A percentile compares a stretch with the other conserved stretches of the same genome.
Evolutionary conservation across 768 basidiomycete genomes (phyloP).

Genomic region (Tricholoma furcatifolium): DNA sequence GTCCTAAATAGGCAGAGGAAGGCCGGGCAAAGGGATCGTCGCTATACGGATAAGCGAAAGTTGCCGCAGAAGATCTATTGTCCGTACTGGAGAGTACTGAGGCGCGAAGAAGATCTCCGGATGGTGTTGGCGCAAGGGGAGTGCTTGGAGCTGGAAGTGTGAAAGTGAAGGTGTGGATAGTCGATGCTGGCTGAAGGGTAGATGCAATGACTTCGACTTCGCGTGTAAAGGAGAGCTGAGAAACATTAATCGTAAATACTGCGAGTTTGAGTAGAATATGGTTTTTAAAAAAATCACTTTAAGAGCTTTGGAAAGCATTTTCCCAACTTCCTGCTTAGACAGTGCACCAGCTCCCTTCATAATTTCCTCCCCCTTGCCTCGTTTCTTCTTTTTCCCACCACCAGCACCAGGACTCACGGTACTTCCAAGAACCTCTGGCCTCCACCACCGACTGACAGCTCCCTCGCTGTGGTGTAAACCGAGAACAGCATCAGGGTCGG

Average conservation of each 20-base stretch:
- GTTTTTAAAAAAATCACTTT: conserved; percentile 52
- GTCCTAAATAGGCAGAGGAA: conserved; percentile 78
- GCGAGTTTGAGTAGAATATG: not conserved
- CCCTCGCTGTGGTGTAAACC: conserved; percentile 82
- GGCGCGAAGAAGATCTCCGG: conserved; percentile 67
- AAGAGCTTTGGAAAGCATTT: conserved; percentile 88
- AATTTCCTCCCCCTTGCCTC: conserved; percentile 60
- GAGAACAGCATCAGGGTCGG: conserved; percentile 78
- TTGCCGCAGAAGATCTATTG: conserved; percentile 65
- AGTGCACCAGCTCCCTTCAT: conserved; percentile 79
- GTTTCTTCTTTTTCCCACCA: conserved; percentile 74
- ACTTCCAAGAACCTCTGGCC: conserved; percentile 87
- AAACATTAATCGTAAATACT: not conserved
- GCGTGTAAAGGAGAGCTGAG: conserved; percentile 85
- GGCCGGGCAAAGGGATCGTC: conserved; percentile 80
- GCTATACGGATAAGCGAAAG: conserved; percentile 71
- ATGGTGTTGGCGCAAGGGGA: conserved; percentile 72
- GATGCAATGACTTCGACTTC: conserved; percentile 95
- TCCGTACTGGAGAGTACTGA: conserved; percentile 69
- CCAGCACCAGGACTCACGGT: conserved; percentile 84
- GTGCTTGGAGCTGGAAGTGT: conserved; percentile 75
- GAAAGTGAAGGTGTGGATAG: conserved; percentile 91
- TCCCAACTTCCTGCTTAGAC: conserved; percentile 82
- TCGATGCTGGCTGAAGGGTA: conserved; percentile 91
- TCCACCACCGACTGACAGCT: conserved; percentile 87